Base-by-base conservation (phyloP, 2,329 filamentous ascomycete genomes). In the Diaporthe capsici region DNA sequence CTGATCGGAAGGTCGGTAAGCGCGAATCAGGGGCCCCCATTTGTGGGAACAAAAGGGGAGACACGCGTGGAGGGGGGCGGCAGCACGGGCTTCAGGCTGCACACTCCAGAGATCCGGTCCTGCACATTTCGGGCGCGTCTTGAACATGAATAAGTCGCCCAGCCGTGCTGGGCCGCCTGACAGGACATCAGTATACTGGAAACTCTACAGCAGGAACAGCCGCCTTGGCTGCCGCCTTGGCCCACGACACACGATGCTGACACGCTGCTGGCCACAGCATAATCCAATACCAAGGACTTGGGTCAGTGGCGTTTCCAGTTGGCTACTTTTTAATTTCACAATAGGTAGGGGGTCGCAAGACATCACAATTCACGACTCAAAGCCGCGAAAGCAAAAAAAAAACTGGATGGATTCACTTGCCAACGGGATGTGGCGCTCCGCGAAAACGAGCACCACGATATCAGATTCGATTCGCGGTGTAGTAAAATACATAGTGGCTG, bases 361-460 rank as follows among this genome's bases (percentile, higher is more conserved):
- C 34, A 70, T 70, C 49, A 42, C 65, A 34, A 42, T 17, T 44
- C 37, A 39, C 37, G 37, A 39, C 22, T 42, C 34, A 25, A 28
- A 2, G 8, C 22, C 5, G 49, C 15, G 15, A 31, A 31, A 31
- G 31, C 31, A 31, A 31, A 55, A 25, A 34, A 34, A 15, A 12
- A n/a, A n/a, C 22, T 9, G n/a, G 17, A 55, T 55, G 49, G 47
- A n/a, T 28, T 55, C 49, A 9, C 47, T 4, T 8, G 13, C 22
- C 8, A 25, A 53, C 73, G 73, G 65, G 31, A 71, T 71, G 65
- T 74, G 73, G 73, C 65, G 73, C 53, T 55, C 53, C 53, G 25
- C 61, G 47, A 31, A 15, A 37, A 34, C 34, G 25, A 31, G 22
- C 42, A 25, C 25, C 20, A 7, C 37, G 25, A 47, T 72, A 34